Base-by-base conservation (phyloP, 148 eudicot genomes). In the Linanthus parryae region DNA sequence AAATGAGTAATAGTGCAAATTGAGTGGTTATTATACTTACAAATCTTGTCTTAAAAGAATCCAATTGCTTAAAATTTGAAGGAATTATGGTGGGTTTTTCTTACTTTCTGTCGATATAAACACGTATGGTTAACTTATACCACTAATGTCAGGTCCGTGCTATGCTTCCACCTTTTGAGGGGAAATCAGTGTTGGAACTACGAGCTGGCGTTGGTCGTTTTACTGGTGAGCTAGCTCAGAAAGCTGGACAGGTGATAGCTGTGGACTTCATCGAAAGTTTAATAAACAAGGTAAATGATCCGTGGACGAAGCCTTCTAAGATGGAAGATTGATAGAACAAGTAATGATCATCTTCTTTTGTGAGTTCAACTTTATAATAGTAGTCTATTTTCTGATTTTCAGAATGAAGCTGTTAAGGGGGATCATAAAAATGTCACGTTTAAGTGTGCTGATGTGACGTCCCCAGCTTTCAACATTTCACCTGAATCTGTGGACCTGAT, bases 121-220 rank as follows among this genome's bases (percentile, higher is more conserved):
- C n/a, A n/a, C n/a, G n/a, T n/a, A n/a, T n/a, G n/a, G n/a, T n/a
- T n/a, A n/a, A n/a, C n/a, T n/a, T n/a, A n/a, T n/a, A n/a, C n/a
- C n/a, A n/a, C 7, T 43, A 44, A 2, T 13, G 34, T 25, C 48
- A 89, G 97, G 79, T 89, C 29, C 81, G 85, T 30, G 69, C 91
- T 50, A 31, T 85, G 65, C 95, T 89, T 44, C 97, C 97, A 41
- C 61, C 88, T 33, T 83, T 68, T 58, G 95, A 85, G 63, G 95
- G 95, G 7, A 80, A 89, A 63, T 63, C 85, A 17, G 71, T 89
- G 48, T 75, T 89, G 37, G 95, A 89, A 70, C 88, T 89, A 12
- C 95, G 97, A 56, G 97, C 97, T 49, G 97, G 97, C 23, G 85
- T 89, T 63, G 97, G 97, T 62, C 95, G 95, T 50, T 89, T 89